Evolutionary conservation across 2,329 filamentous ascomycete species (phyloP).

Genomic region (Alternaria arbusti): DNA sequence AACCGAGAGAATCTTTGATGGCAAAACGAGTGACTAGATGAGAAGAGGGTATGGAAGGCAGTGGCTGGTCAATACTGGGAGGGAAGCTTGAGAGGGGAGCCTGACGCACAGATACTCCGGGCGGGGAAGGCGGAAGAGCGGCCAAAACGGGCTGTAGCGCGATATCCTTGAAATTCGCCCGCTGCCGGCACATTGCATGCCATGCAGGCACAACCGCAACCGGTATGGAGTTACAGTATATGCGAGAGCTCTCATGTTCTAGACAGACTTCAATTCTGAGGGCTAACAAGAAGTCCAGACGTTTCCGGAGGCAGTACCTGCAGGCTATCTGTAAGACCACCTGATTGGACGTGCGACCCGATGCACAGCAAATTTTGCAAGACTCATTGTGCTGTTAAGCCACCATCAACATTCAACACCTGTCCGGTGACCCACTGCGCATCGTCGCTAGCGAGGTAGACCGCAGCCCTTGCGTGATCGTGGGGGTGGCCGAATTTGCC

Average conservation of each 20-base stretch:
- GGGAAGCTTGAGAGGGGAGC: background rate
- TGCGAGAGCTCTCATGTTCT: background rate
- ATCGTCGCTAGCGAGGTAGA: conserved; percentile 54
- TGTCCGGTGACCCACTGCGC: conserved; percentile 51
- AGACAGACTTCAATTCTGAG: background rate
- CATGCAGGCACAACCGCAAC: background rate
- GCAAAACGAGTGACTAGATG: background rate
- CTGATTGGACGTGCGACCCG: background rate
- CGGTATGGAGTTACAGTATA: background rate
- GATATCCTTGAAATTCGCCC: background rate
- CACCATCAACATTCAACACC: background rate
- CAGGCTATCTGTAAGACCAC: no score
- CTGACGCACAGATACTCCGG: background rate
- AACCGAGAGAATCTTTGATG: background rate
- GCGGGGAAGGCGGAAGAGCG: background rate
- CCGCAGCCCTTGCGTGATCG: conserved; percentile 42
- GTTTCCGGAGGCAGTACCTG: no score
- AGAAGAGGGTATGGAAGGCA: background rate
- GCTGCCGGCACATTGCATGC: background rate
- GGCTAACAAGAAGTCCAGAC: background rate
- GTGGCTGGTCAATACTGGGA: background rate
- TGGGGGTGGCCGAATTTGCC: conserved; percentile 32
- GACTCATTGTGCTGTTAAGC: background rate
- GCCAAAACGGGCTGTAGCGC: background rate
- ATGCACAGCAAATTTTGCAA: background rate